These are phyloP conservation scores for Solanum sejunctum DNA, from an alignment of 257 asterid species.

Conservation along the genomic window DNA sequence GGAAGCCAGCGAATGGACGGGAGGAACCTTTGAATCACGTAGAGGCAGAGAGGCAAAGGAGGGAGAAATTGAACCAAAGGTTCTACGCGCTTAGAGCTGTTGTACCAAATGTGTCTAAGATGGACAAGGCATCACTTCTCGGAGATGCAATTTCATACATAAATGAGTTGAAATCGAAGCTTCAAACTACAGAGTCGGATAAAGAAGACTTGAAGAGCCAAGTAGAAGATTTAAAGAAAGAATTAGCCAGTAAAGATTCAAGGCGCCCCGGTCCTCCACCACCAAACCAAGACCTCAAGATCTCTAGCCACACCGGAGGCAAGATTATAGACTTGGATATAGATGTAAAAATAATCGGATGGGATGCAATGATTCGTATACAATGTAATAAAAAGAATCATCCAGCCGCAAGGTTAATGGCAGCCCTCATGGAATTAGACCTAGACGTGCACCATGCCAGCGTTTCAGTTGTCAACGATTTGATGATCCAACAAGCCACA, in stretches of 20 bases:
- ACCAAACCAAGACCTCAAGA: not conserved
- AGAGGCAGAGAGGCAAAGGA: conserved; percentile 10
- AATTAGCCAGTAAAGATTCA: not conserved
- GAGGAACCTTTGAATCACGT: conserved; percentile 9
- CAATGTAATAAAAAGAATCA: conserved; percentile 14
- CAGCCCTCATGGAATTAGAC: conserved; percentile 16
- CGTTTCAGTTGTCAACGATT: conserved; percentile 12
- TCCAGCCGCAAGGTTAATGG: conserved; percentile 19
- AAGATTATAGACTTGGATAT: not conserved
- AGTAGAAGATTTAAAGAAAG: not conserved
- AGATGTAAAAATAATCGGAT: conserved; percentile 15
- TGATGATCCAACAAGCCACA: conserved; percentile 20
- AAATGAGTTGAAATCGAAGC: conserved; percentile 3
- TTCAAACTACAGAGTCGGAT: not conserved
- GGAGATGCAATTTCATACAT: conserved; percentile 5
- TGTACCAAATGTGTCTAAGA: conserved; percentile 4
- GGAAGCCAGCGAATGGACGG: conserved; percentile 5
- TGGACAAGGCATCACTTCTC: conserved; percentile 8
- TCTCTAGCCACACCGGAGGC: not conserved
- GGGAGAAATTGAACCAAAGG: conserved; percentile 6
- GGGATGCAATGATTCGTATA: conserved; percentile 19
- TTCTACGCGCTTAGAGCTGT: conserved; percentile 6
- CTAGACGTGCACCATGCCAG: conserved; percentile 19
- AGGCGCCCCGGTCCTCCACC: not conserved
- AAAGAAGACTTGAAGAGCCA: not conserved